Evolutionary conservation across 2,329 filamentous ascomycete species (phyloP), one percentile per base, ranked within the genome.

Genomic region (Cadophora sp.): DNA sequence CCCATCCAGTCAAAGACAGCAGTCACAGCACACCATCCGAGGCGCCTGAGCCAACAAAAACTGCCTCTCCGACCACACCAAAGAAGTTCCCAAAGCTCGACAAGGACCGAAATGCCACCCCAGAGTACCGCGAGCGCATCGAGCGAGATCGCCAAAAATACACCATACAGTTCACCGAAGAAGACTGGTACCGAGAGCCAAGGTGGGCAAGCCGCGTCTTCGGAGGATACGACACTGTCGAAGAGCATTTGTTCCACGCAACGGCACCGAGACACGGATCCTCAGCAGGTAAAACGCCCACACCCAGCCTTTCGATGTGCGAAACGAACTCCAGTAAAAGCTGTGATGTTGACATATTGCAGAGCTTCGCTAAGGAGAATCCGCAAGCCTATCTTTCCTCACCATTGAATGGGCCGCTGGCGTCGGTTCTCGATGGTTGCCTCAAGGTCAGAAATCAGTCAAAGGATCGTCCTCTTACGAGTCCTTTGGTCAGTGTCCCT

Each of bases 361-460:
- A 55, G 51, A 31, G 27, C 26, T 31, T 22, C 24, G 37, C 6
- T 27, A 12, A 48, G 43, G 11, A n/a, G 4, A 19, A 7, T 48
- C 24, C 26, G 5, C 16, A 11, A 34, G 12, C 16, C 16, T 59
- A 40, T 31, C 31, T 59, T 12, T 24, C 56, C 31, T 3, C 40
- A 7, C 37, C 16, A 2, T 27, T 63, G 19, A 53, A 53, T 53
- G 61, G 27, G 7, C 60, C 43, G 29, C 26, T 53, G 26, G 60
- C 60, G 19, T 62, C 60, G 8, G 19, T 63, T 16, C 46, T 51
- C 7, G 48, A 63, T 53, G 29, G 4, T 40, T 53, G 61, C 31
- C 46, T 63, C 27, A 46, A 53, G 34, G 29, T 26, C 3, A 62
- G 46, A 8, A 40, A 51, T 31, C 43, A 22, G 7, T 4, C 7